Percentiles rank a stretch among this genome's conserved stretches.
phyloP scores from a whole-genome alignment of 2,329 filamentous ascomycete species.

The Xylariales sp. region DNA sequence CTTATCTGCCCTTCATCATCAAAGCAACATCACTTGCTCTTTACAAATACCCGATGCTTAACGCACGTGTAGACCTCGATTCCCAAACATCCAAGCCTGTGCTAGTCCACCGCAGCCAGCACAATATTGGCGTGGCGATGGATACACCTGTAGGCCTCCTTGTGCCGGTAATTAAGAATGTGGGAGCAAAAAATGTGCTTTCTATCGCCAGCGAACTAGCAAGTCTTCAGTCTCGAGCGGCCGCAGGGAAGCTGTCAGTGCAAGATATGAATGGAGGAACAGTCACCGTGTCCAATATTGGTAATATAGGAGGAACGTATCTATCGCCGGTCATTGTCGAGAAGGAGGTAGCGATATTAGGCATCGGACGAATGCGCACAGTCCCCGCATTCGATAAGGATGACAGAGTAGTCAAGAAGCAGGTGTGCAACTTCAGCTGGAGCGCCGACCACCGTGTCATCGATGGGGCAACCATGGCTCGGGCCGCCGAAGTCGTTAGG shows the following conservation, averaged over 20 bases:
- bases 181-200: conserved; percentile 79
- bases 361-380: conserved; percentile 82
- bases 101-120: conserved; percentile 81
- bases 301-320: conserved; percentile 92
- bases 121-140: conserved; percentile 97
- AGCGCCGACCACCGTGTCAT: conserved; percentile 94
- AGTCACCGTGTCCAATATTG: conserved; percentile 96
- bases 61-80: conserved; percentile 79
- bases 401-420: conserved; percentile 74
- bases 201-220: conserved; percentile 81
- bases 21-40: conserved; percentile 93
- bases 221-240: conserved; percentile 78
- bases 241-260: conserved; percentile 77
- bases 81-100: conserved; percentile 71
- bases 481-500: conserved; percentile 85
- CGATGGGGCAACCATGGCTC: conserved; percentile 93
- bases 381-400: conserved; percentile 80
- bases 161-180: conserved; percentile 91
- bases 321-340: conserved; percentile 91
- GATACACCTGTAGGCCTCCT: conserved; percentile 90
- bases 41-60: conserved; percentile 84
- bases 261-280: conserved; percentile 86
- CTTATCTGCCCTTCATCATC: conserved; percentile 93
- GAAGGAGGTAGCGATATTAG: conserved; percentile 90
- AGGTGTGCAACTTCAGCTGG: conserved; percentile 94